Base-by-base conservation (phyloP, 208 protist species). In the Acanthamoeba healyi region DNA sequence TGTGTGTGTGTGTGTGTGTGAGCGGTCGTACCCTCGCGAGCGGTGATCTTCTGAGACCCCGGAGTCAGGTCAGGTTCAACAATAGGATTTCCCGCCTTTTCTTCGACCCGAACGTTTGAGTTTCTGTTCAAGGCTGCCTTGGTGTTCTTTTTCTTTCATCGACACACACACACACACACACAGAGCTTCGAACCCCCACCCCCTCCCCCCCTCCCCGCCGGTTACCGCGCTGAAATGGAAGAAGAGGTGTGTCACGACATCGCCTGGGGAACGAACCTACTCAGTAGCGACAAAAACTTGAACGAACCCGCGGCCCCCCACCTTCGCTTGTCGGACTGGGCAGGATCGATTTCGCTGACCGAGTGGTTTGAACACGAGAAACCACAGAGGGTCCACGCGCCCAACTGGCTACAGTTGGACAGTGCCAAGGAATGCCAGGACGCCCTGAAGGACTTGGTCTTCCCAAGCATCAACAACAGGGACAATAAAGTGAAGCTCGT, bases 1-100 rank as follows among this genome's bases (percentile, higher is more conserved):
- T 79, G 26, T 1, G 63, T 32, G 32, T 40, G 12, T 44, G 70
- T 38, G 40, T 44, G 4, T 12, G 7, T 10, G 1, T 74, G 9
- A 14, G 9, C n/a, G 9, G n/a, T 34, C 32, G 72, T 88, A 61
- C 81, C 81, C 40, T 89, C 63, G 34, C 89, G 63, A 5, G 44
- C 51, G 89, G 65, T 82, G 29, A 94, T 82, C 70, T 94, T 94
- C 12, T 63, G 67, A 0, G 29, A n/a, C 19, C n/a, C n/a, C n/a
- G n/a, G n/a, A n/a, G n/a, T n/a, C n/a, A n/a, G n/a, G n/a, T n/a
- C n/a, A n/a, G n/a, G n/a, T n/a, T n/a, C n/a, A n/a, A n/a, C n/a
- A n/a, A n/a, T n/a, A n/a, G n/a, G n/a, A n/a, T n/a, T n/a, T n/a
- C n/a, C n/a, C n/a, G n/a, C n/a, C n/a, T n/a, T n/a, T n/a, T n/a